Percentiles rank a stretch among this genome's conserved stretches.
Conservation (phyloP, 129 eudicot genomes). For the Flaveria sonorensis region DNA sequence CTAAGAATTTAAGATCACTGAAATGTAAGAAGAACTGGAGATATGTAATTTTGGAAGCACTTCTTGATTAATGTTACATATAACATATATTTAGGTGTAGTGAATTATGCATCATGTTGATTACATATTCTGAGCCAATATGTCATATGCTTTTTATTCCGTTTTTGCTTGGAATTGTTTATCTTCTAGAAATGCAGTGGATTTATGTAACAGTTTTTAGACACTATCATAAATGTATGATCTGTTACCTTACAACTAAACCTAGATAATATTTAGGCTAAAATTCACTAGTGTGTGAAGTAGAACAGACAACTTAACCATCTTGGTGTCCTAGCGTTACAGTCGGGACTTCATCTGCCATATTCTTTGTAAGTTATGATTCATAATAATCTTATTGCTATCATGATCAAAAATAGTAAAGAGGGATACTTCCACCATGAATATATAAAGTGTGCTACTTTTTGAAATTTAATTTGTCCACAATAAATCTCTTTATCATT, state of each 20-base stretch:
- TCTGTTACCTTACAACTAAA: not conserved
- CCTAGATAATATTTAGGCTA: not conserved
- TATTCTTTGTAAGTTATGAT: not conserved
- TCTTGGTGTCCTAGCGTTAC: not conserved
- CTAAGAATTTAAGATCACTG: not conserved
- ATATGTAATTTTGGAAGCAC: not conserved
- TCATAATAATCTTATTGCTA: not conserved
- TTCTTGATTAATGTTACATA: not conserved
- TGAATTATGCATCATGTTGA: slow-evolving; percentile 4
- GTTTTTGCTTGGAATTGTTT: not conserved
- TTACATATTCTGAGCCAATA: not conserved
- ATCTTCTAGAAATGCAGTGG: slow-evolving; percentile 1
- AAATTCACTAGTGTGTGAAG: not conserved
- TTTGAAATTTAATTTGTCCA: not conserved
- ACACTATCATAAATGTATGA: not conserved
- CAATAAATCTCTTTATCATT: not conserved
- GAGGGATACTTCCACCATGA: not conserved
- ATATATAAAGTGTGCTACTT: not conserved
- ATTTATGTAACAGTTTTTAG: not conserved
- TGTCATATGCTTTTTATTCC: not conserved
- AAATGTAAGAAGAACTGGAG: slow-evolving; percentile 2
- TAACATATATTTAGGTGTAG: not conserved
- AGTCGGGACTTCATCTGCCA: not conserved
- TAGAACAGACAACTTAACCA: not conserved
- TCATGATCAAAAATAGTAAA: not conserved